Conservation (phyloP, 2,329 filamentous ascomycete species). For the Coleophoma crateriformis region DNA sequence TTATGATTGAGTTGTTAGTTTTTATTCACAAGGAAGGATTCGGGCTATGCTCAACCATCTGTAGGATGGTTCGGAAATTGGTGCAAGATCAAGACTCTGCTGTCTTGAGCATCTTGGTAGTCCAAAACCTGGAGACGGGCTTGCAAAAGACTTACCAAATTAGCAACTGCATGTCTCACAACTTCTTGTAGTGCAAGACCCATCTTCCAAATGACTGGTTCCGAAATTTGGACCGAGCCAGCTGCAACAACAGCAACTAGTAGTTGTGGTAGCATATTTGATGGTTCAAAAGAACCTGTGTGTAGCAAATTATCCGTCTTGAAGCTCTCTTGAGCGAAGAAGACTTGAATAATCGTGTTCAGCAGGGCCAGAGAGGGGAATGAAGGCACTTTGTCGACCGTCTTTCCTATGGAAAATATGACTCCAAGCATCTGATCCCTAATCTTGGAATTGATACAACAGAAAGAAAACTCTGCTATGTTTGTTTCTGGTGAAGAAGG, state of each 20-base stretch:
- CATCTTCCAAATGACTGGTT: conserved; percentile 16
- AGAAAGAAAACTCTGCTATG: conserved; percentile 5
- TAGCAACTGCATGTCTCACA: conserved; percentile 5
- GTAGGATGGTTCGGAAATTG: no score
- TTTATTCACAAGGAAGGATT: no score
- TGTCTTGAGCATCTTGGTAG: no score
- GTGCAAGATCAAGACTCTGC: no score
- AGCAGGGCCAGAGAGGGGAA: conserved; percentile 13
- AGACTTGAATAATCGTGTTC: conserved; percentile 12
- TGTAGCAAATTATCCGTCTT: conserved; percentile 10
- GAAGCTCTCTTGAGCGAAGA: conserved; percentile 10
- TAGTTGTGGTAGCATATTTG: conserved; percentile 8
- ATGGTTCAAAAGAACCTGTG: conserved; percentile 4
- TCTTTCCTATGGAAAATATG: conserved; percentile 4
- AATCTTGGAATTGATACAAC: conserved; percentile 6
- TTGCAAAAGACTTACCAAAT: conserved; percentile 6
- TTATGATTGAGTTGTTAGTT: neutral
- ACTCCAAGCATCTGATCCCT: conserved; percentile 10
- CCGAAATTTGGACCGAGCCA: conserved; percentile 13
- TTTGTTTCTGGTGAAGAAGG: conserved; percentile 1
- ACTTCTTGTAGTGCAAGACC: conserved; percentile 16
- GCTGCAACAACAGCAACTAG: conserved; percentile 9
- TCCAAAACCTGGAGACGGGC: no score
- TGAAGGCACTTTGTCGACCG: conserved; percentile 1
- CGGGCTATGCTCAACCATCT: no score